Evolutionary conservation across 495 filamentous ascomycete genomes (phyloP).

Genomic region (Penicillium roqueforti): DNA sequence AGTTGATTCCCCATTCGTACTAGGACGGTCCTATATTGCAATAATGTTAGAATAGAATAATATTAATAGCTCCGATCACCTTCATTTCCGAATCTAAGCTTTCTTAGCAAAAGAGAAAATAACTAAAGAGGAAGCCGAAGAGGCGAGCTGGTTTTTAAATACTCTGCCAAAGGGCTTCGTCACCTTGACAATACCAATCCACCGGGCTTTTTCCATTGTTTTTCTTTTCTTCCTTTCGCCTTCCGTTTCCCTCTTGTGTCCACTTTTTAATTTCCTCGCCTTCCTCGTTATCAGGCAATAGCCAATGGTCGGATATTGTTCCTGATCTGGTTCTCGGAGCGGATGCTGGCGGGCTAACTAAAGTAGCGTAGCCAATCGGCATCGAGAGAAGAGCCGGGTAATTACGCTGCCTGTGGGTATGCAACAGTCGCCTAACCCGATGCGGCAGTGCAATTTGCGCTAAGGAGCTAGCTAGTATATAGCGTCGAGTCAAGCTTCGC

Average conservation of each 20-base stretch:
- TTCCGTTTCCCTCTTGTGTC: too few species aligned
- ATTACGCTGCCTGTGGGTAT: background rate
- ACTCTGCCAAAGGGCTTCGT: background rate
- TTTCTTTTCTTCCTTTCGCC: too few species aligned
- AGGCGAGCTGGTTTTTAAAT: background rate
- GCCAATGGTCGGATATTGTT: background rate
- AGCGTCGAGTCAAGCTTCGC: constrained; percentile 4
- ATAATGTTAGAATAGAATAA: background rate
- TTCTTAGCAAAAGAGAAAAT: background rate
- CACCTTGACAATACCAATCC: background rate
- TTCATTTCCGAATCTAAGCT: background rate
- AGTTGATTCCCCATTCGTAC: background rate
- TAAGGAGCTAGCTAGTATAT: background rate
- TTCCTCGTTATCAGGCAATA: background rate
- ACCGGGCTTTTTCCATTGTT: background rate
- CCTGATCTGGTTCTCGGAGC: background rate
- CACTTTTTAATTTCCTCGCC: background rate
- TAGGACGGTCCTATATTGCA: background rate
- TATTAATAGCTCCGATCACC: background rate
- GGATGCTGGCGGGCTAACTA: background rate
- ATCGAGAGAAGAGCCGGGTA: background rate
- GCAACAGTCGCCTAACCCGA: background rate
- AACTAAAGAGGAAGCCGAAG: background rate
- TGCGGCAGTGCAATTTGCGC: background rate
- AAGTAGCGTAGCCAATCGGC: background rate